Evolutionary conservation across 1,139 yeast genomes (phyloP).

Genomic region (Williopsis jadinii): DNA sequence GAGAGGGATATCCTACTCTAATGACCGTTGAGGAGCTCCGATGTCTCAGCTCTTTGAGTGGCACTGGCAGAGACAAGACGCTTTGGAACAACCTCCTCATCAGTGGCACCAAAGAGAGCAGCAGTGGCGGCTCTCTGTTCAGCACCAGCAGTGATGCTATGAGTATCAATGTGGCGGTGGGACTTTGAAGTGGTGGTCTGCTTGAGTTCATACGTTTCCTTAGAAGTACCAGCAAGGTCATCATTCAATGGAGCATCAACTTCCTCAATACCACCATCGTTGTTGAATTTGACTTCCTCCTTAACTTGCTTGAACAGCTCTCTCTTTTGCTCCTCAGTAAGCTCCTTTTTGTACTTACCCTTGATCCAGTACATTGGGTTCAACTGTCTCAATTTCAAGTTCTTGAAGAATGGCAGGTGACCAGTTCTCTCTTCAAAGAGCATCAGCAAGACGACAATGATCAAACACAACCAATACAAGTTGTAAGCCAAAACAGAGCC

Average conservation of each 20-base stretch:
- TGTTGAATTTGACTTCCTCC: slow-evolving; percentile 29
- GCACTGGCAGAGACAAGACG: too few species aligned
- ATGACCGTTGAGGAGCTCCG: too few species aligned
- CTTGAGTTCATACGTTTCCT: too few species aligned
- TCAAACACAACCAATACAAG: slow-evolving; percentile 69
- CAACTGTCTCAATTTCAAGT: slow-evolving; percentile 44
- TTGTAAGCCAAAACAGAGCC: slow-evolving; percentile 83
- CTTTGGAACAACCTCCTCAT: too few species aligned
- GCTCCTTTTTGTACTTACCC: slow-evolving; percentile 56
- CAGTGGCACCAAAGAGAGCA: too few species aligned
- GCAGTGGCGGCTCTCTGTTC: too few species aligned
- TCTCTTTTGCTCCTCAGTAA: slow-evolving; percentile 45
- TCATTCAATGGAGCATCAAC: not conserved
- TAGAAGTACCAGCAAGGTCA: too few species aligned
- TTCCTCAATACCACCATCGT: slow-evolving; percentile 16
- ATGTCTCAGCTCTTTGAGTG: too few species aligned
- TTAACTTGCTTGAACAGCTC: slow-evolving; percentile 42
- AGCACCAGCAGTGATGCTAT: too few species aligned
- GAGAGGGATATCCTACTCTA: too few species aligned
- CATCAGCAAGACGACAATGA: slow-evolving; percentile 50
- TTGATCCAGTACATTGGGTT: slow-evolving; percentile 71
- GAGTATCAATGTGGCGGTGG: too few species aligned
- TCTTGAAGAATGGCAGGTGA: slow-evolving; percentile 54
- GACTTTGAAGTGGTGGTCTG: too few species aligned
- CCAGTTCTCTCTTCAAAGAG: slow-evolving; percentile 63